phyloP scores from a whole-genome alignment of 345 rosid species.

The Syzygium aromaticum region DNA sequence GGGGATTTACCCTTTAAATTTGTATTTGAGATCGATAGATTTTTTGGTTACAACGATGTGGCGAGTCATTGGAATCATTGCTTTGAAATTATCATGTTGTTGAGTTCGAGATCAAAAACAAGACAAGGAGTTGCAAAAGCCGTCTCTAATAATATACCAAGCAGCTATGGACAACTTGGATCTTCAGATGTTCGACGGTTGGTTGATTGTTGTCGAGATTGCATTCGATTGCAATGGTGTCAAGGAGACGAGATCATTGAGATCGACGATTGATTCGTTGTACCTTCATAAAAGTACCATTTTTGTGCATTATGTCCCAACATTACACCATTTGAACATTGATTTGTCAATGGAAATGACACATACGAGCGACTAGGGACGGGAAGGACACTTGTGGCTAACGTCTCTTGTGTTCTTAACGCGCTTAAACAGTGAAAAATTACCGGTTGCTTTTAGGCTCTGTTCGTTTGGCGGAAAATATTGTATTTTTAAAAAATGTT shows the following conservation, averaged over 20 bases:
- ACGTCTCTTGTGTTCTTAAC: neutral
- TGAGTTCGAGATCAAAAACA: neutral
- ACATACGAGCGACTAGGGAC: neutral
- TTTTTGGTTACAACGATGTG: rapidly evolving
- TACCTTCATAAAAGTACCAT: neutral
- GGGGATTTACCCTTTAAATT: neutral
- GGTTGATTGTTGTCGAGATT: neutral
- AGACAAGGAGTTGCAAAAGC: neutral
- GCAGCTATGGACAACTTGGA: neutral
- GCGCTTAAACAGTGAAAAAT: neutral
- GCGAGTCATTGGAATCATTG: neutral
- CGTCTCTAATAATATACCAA: neutral
- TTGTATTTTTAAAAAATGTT: too few relatives aligned
- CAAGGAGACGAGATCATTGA: neutral
- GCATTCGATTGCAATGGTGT: neutral
- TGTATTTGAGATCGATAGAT: neutral
- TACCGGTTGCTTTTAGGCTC: neutral
- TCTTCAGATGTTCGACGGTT: neutral
- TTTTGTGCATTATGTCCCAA: neutral
- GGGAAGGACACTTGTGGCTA: neutral
- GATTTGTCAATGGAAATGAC: neutral
- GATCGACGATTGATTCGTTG: neutral
- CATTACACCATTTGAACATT: neutral
- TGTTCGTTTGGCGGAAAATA: too few relatives aligned
- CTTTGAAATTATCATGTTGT: neutral